These are phyloP conservation scores for Crassisporium funariophilum DNA, from an alignment of 768 basidiomycete species.

Conservation along the genomic window DNA sequence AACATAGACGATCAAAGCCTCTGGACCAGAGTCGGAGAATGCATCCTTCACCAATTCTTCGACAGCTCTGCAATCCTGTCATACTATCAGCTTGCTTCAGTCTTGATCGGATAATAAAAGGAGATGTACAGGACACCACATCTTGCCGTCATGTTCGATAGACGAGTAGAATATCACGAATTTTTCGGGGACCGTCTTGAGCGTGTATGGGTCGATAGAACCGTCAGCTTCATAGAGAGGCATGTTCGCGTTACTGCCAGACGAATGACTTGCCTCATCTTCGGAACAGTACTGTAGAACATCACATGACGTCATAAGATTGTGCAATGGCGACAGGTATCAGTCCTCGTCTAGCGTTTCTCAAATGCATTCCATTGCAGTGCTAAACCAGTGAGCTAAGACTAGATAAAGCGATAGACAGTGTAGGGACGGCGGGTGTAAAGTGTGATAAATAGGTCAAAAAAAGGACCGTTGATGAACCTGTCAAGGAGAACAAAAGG, in stretches of 20 bases:
- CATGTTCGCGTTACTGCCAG: slow-evolving; percentile 38
- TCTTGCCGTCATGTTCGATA: slow-evolving; percentile 49
- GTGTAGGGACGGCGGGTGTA: slow-evolving; percentile 4
- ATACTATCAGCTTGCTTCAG: neutral
- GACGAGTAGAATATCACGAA: slow-evolving; percentile 77
- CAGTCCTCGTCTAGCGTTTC: slow-evolving; percentile 17
- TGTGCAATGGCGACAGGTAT: slow-evolving; percentile 5
- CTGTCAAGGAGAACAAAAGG: slow-evolving; percentile 33
- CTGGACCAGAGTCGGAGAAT: slow-evolving; percentile 51
- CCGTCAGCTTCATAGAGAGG: slow-evolving; percentile 46
- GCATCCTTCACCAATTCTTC: slow-evolving; percentile 54
- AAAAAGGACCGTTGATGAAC: slow-evolving; percentile 22
- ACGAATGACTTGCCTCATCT: too few relatives aligned
- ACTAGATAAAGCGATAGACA: slow-evolving; percentile 19
- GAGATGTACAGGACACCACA: slow-evolving; percentile 74
- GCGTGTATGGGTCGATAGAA: slow-evolving; percentile 35
- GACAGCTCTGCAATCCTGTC: slow-evolving; percentile 65
- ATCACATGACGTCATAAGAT: slow-evolving; percentile 19
- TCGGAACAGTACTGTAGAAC: too few relatives aligned
- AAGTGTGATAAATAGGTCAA: slow-evolving; percentile 22
- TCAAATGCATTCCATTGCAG: slow-evolving; percentile 29
- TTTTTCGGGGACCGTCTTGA: slow-evolving; percentile 45
- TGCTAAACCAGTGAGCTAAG: slow-evolving; percentile 15
- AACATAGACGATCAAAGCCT: slow-evolving; percentile 67
- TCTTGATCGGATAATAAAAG: neutral